Evolutionary conservation across 495 filamentous ascomycete genomes (phyloP).

Genomic region (Neurospora cerealis): DNA sequence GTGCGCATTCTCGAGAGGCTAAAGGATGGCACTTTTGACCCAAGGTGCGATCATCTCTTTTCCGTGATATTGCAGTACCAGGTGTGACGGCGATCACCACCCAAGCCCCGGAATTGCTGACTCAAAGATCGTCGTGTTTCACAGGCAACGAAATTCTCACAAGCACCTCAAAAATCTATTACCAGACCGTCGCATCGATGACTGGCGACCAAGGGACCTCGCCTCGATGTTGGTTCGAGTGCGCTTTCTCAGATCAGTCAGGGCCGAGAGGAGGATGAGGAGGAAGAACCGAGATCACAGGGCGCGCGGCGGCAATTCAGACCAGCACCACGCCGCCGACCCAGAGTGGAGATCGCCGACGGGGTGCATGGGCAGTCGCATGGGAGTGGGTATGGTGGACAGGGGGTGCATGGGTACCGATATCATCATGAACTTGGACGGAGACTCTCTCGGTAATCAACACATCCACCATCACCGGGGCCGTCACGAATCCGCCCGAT

Average conservation of each 20-base stretch:
- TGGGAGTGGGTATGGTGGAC: neutral
- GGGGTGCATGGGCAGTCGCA: neutral
- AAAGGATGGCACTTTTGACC: slow-evolving; percentile 24
- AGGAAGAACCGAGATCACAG: slow-evolving; percentile 5
- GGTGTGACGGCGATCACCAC: neutral
- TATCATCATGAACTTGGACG: neutral
- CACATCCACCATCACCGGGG: neutral
- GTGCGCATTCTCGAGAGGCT: slow-evolving; percentile 23
- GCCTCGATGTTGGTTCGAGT: slow-evolving; percentile 21
- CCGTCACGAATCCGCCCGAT: neutral
- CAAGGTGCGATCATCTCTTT: slow-evolving; percentile 14
- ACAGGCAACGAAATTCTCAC: slow-evolving; percentile 26
- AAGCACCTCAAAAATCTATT: slow-evolving; percentile 23
- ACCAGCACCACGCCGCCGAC: neutral
- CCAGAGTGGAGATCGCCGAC: neutral
- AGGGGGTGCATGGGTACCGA: neutral
- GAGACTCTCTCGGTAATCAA: neutral
- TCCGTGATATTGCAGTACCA: neutral
- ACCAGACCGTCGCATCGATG: slow-evolving; percentile 26
- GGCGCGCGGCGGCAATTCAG: slow-evolving; percentile 1
- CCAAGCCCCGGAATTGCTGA: neutral
- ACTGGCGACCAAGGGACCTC: slow-evolving; percentile 23
- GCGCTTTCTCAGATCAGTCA: slow-evolving; percentile 21
- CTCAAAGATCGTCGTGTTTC: neutral
- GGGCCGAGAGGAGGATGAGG: slow-evolving; percentile 16